phyloP scores from a whole-genome alignment of 768 basidiomycete species.

The Leccinum rimulosum region DNA sequence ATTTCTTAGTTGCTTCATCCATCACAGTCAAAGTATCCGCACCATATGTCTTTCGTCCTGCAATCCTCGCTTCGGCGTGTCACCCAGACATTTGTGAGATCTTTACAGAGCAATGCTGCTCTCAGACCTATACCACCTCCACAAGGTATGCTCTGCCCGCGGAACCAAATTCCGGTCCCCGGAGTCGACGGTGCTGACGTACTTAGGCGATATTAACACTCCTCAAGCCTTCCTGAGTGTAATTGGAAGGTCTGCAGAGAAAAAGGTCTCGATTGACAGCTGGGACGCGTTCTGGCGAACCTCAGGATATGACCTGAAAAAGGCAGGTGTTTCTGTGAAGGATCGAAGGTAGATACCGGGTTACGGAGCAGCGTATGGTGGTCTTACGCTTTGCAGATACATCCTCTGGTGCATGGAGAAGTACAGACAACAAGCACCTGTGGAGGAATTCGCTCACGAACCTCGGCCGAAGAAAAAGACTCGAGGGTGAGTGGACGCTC shows the following conservation, averaged over 20 bases:
- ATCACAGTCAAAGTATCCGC: background rate
- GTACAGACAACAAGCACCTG: conserved; percentile 55
- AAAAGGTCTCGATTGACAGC: conserved; percentile 57
- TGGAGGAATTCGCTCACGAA: conserved; percentile 63
- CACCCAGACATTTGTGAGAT: conserved; percentile 22
- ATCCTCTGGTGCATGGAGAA: conserved; percentile 86
- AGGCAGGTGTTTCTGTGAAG: conserved; percentile 60
- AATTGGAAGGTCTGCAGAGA: conserved; percentile 68
- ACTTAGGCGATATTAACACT: conserved; percentile 48
- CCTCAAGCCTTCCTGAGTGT: conserved; percentile 67
- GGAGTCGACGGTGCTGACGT: conserved; percentile 6
- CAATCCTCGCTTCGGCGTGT: conserved; percentile 19
- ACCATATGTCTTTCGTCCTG: conserved; percentile 24
- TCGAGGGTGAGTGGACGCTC: conserved; percentile 59
- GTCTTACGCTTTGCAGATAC: conserved; percentile 48
- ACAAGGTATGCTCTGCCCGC: conserved; percentile 16
- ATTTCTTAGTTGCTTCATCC: background rate
- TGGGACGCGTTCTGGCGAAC: conserved; percentile 76
- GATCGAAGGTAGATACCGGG: conserved; percentile 61
- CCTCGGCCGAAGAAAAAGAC: conserved; percentile 70
- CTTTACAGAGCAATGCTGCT: conserved; percentile 31
- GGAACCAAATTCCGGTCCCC: background rate
- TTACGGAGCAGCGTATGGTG: background rate
- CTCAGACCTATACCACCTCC: conserved; percentile 22
- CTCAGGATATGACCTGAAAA: conserved; percentile 55